Percentiles rank a stretch among this genome's conserved stretches.
Evolutionary conservation across 129 eudicot species (phyloP).

Genomic region (Lactuca sativa): DNA sequence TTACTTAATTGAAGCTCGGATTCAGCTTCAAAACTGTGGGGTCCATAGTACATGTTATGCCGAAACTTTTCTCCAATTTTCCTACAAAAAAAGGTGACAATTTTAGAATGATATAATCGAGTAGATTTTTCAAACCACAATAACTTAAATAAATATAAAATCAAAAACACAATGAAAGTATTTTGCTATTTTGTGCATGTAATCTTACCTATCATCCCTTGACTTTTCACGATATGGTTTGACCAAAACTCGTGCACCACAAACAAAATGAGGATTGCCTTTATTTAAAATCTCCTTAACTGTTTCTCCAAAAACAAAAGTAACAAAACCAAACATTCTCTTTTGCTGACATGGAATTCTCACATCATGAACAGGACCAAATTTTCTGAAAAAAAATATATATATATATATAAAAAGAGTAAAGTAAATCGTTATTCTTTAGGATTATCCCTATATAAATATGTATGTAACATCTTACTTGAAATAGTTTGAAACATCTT

Average conservation of each 20-base stretch:
- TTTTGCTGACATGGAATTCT: conserved; percentile 88
- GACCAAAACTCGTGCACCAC: conserved; percentile 87
- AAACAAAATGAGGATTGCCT: conserved; percentile 81
- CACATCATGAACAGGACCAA: conserved; percentile 85
- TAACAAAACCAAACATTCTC: conserved; percentile 88
- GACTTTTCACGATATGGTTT: conserved; percentile 85
- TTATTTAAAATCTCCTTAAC: conserved; percentile 60
- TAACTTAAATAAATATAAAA: no score
- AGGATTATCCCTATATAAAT: background rate
- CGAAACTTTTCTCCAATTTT: conserved; percentile 40
- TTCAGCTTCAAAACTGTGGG: conserved; percentile 31
- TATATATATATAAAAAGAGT: no score
- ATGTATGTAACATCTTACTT: conserved; percentile 21
- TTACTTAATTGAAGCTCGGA: conserved; percentile 51
- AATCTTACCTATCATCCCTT: conserved; percentile 54
- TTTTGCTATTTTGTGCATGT: background rate
- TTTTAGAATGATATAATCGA: background rate
- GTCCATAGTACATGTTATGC: conserved; percentile 41
- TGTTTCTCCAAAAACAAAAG: conserved; percentile 62
- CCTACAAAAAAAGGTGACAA: conserved; percentile 29
- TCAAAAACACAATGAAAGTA: no score
- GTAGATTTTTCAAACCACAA: no score
- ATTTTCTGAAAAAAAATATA: conserved; percentile 34
- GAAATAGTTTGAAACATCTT: conserved; percentile 45
- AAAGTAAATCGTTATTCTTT: no score